A percentile compares a stretch with the other conserved stretches of the same genome.
Conservation (phyloP, 305 asterid genomes). For the Fraxinus albicans region DNA sequence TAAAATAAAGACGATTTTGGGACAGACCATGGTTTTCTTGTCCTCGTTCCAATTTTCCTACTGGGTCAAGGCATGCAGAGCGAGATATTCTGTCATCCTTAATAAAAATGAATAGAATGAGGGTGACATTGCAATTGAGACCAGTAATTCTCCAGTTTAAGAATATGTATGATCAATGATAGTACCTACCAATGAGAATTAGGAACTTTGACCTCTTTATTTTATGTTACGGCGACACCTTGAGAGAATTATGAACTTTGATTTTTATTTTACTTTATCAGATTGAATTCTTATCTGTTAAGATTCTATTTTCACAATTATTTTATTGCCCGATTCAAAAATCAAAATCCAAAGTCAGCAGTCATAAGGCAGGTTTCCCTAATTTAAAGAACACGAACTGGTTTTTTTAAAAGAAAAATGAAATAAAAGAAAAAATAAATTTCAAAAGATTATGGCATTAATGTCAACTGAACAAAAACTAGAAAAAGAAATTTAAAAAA, state of each 20-base stretch:
- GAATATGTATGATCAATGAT: no score
- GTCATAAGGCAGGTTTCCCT: neutral
- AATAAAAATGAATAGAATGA: no score
- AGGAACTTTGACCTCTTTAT: neutral
- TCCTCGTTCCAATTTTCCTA: no score
- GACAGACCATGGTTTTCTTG: no score
- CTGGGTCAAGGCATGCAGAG: no score
- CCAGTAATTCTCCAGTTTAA: no score
- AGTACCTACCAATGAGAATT: neutral
- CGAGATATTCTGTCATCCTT: no score
- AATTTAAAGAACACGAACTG: neutral
- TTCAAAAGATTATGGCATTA: neutral
- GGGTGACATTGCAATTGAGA: no score
- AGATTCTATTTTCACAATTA: neutral
- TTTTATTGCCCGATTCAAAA: neutral
- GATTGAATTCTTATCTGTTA: neutral
- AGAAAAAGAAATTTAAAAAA: neutral
- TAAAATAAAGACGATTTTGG: no score
- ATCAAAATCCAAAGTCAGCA: neutral
- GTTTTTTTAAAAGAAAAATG: neutral
- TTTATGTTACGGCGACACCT: neutral
- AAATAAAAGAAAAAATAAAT: neutral
- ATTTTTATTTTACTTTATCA: neutral
- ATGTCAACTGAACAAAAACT: neutral
- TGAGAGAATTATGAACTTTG: neutral